Base-by-base conservation (phyloP, 208 protist genomes). In the Crithidia acanthocephali region DNA sequence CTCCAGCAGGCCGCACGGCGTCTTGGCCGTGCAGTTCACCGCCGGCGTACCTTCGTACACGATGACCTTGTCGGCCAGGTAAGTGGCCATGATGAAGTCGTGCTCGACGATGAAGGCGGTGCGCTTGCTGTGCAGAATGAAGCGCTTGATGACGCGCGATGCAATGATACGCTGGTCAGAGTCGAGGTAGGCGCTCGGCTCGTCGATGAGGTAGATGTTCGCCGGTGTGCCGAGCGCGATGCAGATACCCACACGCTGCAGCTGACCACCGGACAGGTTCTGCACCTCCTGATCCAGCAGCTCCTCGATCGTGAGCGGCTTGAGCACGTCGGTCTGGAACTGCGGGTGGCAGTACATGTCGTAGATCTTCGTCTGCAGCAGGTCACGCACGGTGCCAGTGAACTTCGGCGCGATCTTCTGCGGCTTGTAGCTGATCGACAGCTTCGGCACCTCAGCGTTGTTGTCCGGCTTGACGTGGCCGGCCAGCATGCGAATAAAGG, bases 31-130 rank as follows among this genome's bases (percentile, higher is more conserved):
- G 79, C 98, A 99, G 52, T 99, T 83, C 20, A 99, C 75, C 25
- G 92, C 91, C 13, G 99, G 99, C 32, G 81, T 85, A 76, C 99
- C 99, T 16, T 99, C 97, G 83, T 99, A 99, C 32, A 99, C 98
- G 60, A 99, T 97, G 51, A 99, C 99, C 61, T 95, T 88, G 83
- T 99, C 99, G 22, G 99, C 99, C 32, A 99, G 89, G 85, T 99
- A 99, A 1, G 99, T 99, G 58, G 98, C 98, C 99, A 99, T 99
- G 81, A 99, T 99, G 85, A 99, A 99, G 84, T 99, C 99, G 91
- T 99, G 99, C 88, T 99, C 99, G 35, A 99, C 99, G 74, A 99
- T 93, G 86, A 99, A 99, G 16, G 97, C 99, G 63, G 98, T 99
- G 79, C 99, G 98, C 86, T 99, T 99, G 55, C 97, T 87, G 89